phyloP scores from a whole-genome alignment of 2,329 filamentous ascomycete species.

The Fusarium multiceps region DNA sequence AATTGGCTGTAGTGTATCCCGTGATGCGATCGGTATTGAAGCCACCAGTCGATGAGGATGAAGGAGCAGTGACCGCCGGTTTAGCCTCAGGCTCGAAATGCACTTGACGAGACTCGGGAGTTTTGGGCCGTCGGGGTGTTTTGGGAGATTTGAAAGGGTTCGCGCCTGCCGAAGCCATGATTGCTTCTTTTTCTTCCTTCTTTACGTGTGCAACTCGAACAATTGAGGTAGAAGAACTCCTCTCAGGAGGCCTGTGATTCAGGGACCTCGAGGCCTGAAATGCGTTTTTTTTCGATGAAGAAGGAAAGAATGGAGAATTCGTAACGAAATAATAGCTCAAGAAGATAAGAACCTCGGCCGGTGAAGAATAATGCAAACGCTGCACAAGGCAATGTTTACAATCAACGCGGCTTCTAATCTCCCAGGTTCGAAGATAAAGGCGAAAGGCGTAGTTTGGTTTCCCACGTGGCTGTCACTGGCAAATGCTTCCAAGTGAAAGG shows the following conservation, averaged over 20 bases:
- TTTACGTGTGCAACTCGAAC: constrained; percentile 5
- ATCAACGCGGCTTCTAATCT: neutral
- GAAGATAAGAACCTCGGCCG: neutral
- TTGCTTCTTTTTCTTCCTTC: neutral
- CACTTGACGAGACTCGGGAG: constrained; percentile 48
- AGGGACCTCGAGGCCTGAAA: neutral
- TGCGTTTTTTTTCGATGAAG: constrained; percentile 1
- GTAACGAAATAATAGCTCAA: neutral
- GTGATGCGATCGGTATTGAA: constrained; percentile 17
- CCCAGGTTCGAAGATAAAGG: neutral
- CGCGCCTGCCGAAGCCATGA: constrained; percentile 47
- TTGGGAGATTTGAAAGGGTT: constrained; percentile 47
- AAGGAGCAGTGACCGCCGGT: neutral
- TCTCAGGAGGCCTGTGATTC: constrained; percentile 19
- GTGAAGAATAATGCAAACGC: neutral
- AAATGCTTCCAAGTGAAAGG: neutral
- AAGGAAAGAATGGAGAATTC: neutral
- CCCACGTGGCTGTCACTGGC: constrained; percentile 19
- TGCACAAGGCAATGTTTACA: neutral
- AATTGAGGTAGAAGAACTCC: neutral
- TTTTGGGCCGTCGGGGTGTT: constrained; percentile 45
- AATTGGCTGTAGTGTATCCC: constrained; percentile 39
- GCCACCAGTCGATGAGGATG: neutral
- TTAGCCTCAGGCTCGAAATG: constrained; percentile 43
- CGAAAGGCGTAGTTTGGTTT: neutral